Evolutionary conservation across 192 early-diverging fungal genomes (phyloP), one percentile per base, ranked within the genome.

Genomic region (Dimargaris xerosporica): DNA sequence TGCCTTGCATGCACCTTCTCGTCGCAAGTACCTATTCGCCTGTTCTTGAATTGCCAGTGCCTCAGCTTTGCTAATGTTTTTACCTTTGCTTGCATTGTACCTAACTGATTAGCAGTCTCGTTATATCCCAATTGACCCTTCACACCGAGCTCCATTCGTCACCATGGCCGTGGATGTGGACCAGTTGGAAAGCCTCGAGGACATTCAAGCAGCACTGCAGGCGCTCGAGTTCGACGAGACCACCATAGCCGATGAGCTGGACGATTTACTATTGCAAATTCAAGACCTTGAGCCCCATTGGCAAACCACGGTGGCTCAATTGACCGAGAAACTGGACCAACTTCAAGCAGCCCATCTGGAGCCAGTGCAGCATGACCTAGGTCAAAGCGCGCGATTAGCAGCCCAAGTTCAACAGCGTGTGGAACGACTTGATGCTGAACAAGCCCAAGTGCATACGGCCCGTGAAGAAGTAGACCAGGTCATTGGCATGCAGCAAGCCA

Each of bases 111-210:
- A n/a, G n/a, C n/a, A n/a, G n/a, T n/a, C n/a, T n/a, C n/a, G n/a
- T n/a, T n/a, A n/a, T n/a, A n/a, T n/a, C n/a, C n/a, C n/a, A n/a
- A n/a, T n/a, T n/a, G n/a, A n/a, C n/a, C n/a, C n/a, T n/a, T n/a
- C n/a, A n/a, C n/a, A n/a, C n/a, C n/a, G n/a, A n/a, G n/a, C n/a
- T n/a, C n/a, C n/a, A n/a, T n/a, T n/a, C n/a, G n/a, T n/a, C n/a
- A n/a, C n/a, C n/a, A n/a, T n/a, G n/a, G n/a, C n/a, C n/a, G 45
- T 46, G 19, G 54, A 56, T n/a, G 12, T 56, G 28, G 30, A 56
- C 25, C 15, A 10, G 7, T 30, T 56, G 4, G 26, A 5, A 7
- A 29, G 26, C 26, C 4, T 56, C 13, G 54, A 56, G 30, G 54
- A 56, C 17, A 25, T 56, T 6, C 28, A 41, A 4, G 5, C 54